Evolutionary conservation across 1,284 basidiomycete species (phyloP), one percentile per base, ranked within the genome.

Genomic region (Apiotrichum domesticum): DNA sequence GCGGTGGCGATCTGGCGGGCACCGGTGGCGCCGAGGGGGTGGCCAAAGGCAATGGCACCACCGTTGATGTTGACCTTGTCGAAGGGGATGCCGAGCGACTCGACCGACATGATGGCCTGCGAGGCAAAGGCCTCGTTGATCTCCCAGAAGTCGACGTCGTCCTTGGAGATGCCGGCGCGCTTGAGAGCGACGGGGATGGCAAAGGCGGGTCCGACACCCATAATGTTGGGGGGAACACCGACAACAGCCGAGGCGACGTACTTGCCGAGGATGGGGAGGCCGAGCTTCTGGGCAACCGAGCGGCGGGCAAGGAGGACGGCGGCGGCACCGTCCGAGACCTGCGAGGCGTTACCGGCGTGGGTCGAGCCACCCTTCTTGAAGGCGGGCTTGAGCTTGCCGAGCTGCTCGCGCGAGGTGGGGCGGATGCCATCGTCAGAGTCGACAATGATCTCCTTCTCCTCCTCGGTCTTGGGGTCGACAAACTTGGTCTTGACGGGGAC

Each of bases 261-360:
- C 80, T 98, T 98, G 79, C 90, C 96, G 57, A 95, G 62, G 70
- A 98, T 88, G 47, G 92, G 91, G 41, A 98, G 82, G 45, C 90
- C 88, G 61, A 95, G 86, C 70, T 87, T 87, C 78, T 88, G 87
- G 15, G 95, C 95, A 40, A 87, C 83, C 34, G 87, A 88, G 56
- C 95, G 85, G 59, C 91, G 84, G 39, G 90, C 83, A 56, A 98
- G 85, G 55, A 98, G 78, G 50, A 98, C 93, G 0, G 94, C 94
- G 49, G 94, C 92, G 29, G 95, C 95, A 61, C 95, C 95, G 70
- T 99, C 96, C n/a, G 91, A 93, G 48, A 98, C 85, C 75, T 97
- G 94, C 32, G 88, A 93, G 2, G 93, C 90, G 76, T 94, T 97
- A 48, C 82, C 82, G 48, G 95, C 96, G 72, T 96, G 92, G 2